Conservation (phyloP, 2,329 filamentous ascomycete species). For the Berkeleyomyces rouxiae region DNA sequence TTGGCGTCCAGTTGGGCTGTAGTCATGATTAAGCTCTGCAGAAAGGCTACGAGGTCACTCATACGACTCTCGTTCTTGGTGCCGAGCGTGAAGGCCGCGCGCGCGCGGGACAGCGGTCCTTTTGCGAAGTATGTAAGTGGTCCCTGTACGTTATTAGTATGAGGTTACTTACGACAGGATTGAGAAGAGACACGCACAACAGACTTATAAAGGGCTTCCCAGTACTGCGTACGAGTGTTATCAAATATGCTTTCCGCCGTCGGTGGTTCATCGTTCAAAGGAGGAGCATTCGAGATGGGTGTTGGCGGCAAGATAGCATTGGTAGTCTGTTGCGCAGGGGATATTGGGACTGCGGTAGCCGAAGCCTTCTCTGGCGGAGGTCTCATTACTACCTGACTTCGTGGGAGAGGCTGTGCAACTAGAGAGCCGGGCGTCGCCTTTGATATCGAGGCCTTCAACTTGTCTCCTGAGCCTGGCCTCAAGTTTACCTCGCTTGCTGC, state of each 20-base stretch:
- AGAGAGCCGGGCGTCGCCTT: not conserved
- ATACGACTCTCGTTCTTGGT: constrained; percentile 44
- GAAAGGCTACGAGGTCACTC: constrained; percentile 46
- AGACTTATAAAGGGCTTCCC: constrained; percentile 45
- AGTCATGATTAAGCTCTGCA: constrained; percentile 51
- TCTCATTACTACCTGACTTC: not conserved
- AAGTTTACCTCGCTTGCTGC: not conserved
- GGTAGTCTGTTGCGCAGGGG: not conserved
- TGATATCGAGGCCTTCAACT: not conserved
- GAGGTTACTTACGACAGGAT: not conserved
- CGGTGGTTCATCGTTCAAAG: constrained; percentile 8
- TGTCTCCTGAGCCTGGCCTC: not conserved
- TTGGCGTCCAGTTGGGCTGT: constrained; percentile 61
- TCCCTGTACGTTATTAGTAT: constrained; percentile 31
- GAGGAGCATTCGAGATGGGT: not conserved
- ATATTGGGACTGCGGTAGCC: not conserved
- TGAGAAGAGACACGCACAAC: constrained; percentile 27
- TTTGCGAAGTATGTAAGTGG: constrained; percentile 74
- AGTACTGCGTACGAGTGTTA: constrained; percentile 40
- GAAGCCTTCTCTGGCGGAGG: not conserved
- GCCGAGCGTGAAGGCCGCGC: constrained; percentile 51
- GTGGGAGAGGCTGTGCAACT: not conserved
- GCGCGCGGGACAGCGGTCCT: constrained; percentile 58
- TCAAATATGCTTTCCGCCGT: constrained; percentile 38
- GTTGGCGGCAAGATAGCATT: not conserved